Evolutionary conservation across 2,329 filamentous ascomycete genomes (phyloP).

Genomic region (Coccinonectria pachysandricola): DNA sequence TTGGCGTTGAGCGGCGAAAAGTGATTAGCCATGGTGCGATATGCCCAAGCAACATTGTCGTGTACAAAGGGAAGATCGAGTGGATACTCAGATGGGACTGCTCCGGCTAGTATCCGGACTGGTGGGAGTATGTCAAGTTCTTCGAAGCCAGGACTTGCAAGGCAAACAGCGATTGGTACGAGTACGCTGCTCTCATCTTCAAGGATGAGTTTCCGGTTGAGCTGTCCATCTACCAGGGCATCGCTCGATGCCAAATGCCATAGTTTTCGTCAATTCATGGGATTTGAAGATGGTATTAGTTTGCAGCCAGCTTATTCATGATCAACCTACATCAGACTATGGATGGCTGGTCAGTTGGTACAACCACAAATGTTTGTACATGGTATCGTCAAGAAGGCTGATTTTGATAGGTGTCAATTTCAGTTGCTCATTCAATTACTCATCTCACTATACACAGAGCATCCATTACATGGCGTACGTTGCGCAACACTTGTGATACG

Average conservation of each 20-base stretch:
- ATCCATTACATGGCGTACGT: no score
- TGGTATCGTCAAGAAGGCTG: no score
- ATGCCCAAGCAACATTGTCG: conserved; percentile 21
- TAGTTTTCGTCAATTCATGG: conserved; percentile 3
- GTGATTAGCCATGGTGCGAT: conserved; percentile 18
- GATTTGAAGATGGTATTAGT: background rate
- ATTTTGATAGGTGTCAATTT: no score
- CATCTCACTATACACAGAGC: conserved; percentile 12
- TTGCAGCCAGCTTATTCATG: background rate
- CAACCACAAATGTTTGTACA: no score
- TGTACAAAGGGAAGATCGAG: conserved; percentile 13
- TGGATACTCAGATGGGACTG: conserved; percentile 22
- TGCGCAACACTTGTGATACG: no score
- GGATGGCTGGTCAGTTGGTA: no score
- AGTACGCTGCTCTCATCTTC: conserved; percentile 21
- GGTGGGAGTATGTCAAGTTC: conserved; percentile 27
- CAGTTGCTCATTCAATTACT: conserved; percentile 9
- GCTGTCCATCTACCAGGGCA: conserved; percentile 21
- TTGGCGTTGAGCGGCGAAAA: conserved; percentile 7
- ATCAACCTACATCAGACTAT: no score
- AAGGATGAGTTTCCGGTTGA: conserved; percentile 12
- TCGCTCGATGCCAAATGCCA: conserved; percentile 18
- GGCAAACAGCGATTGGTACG: conserved; percentile 22
- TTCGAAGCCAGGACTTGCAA: conserved; percentile 20
- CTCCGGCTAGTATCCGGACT: conserved; percentile 22